Percentiles rank a stretch among this genome's conserved stretches.
These are phyloP conservation scores for Saccharomycopsis capsularis DNA, from an alignment of 805 yeast genomes.

Conservation along the genomic window DNA sequence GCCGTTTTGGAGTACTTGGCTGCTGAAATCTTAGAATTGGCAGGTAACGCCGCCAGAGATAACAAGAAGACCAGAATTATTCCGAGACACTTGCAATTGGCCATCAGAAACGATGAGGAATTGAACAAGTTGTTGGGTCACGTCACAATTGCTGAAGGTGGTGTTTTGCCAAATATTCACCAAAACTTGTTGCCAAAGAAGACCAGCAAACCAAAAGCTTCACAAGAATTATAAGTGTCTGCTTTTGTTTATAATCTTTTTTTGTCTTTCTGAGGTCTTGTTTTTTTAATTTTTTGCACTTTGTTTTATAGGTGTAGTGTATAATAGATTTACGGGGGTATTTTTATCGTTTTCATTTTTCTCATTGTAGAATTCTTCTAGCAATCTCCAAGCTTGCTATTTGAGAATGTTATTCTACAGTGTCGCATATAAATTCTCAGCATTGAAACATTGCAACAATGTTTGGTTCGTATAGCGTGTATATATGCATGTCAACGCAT, in stretches of 20 bases:
- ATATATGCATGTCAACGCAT: too few relatives aligned
- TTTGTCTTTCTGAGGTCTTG: not conserved
- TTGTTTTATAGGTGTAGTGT: constrained; percentile 5
- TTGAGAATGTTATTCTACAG: too few relatives aligned
- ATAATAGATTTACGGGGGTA: constrained; percentile 8
- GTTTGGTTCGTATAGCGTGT: too few relatives aligned
- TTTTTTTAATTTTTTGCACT: not conserved
- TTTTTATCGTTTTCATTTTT: too few relatives aligned
- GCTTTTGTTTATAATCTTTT: constrained; percentile 1
- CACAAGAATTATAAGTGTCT: constrained; percentile 51
- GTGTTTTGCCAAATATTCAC: constrained; percentile 97
- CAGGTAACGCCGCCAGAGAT: constrained; percentile 99
- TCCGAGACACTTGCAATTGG: constrained; percentile 97
- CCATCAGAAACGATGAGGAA: constrained; percentile 99
- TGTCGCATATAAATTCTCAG: too few relatives aligned
- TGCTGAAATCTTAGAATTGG: constrained; percentile 96
- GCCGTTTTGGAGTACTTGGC: constrained; percentile 96
- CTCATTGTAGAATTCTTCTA: too few relatives aligned
- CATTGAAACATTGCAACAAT: too few relatives aligned
- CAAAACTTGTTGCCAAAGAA: constrained; percentile 84
- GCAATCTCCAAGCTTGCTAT: too few relatives aligned
- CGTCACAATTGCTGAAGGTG: constrained; percentile 98
- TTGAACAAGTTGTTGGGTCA: constrained; percentile 87
- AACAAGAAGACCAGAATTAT: constrained; percentile 98
- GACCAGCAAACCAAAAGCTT: constrained; percentile 52